Evolutionary conservation across 139 green algal species (phyloP), one percentile per base, ranked within the genome.

Genomic region (Chlorella ohadii): DNA sequence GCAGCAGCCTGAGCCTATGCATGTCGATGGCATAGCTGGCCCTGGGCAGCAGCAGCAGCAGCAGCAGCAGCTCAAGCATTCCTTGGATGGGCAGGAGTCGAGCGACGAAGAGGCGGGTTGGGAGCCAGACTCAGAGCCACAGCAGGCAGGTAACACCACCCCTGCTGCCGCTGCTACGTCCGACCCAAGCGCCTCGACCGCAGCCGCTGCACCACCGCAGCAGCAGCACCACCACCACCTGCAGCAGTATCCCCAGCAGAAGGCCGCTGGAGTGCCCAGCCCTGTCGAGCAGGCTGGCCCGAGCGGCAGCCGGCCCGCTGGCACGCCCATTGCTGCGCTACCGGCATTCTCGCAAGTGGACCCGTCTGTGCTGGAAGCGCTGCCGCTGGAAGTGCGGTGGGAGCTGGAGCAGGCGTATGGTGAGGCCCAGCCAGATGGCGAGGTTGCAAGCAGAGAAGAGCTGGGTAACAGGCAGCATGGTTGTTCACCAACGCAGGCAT

Each of bases 391-490:
- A 4, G 23, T 97, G 7, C 81, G 84, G 65, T 82, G 90, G 0
- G 95, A 98, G 84, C 72, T 97, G 59, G 91, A 96, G 78, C 47
- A 79, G 0, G 92, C 89, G 13, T 98, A 96, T 65, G 88, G 90
- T 86, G 47, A 16, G 57, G n/a, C 19, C 0, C 6, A 15, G 51
- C 5, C 44, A 6, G 44, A n/a, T n/a, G n/a, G n/a, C n/a, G n/a
- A n/a, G n/a, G n/a, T n/a, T n/a, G n/a, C n/a, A n/a, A n/a, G n/a
- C n/a, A n/a, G n/a, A n/a, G n/a, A n/a, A n/a, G n/a, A n/a, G n/a
- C n/a, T n/a, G n/a, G n/a, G n/a, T n/a, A n/a, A n/a, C n/a, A n/a
- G n/a, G n/a, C n/a, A n/a, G n/a, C n/a, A n/a, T n/a, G 11, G 44
- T 55, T 55, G 44, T 11, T 11, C 44, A 6, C 6, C 11, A 11